Conservation (phyloP, 225 moss, liverwort and hornwort genomes). For the Polytrichum commune region DNA sequence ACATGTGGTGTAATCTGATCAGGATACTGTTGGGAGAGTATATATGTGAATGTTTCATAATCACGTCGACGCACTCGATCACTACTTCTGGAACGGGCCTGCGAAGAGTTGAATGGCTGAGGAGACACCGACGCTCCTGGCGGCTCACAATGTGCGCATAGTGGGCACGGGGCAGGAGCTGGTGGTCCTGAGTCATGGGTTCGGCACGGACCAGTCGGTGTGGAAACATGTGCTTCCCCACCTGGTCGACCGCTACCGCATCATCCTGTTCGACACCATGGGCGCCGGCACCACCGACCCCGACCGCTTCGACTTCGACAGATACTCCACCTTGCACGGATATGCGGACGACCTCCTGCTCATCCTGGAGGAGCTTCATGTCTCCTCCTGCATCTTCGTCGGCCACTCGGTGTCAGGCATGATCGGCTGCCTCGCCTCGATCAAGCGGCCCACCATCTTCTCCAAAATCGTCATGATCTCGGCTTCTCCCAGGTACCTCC, state of each 20-base stretch:
- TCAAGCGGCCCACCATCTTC: slow-evolving; percentile 65
- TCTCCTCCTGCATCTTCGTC: slow-evolving; percentile 61
- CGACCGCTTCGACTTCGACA: slow-evolving; percentile 64
- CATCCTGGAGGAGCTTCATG: slow-evolving; percentile 77
- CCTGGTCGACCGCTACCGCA: slow-evolving; percentile 63
- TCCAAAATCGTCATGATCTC: slow-evolving; percentile 72
- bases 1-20: no score
- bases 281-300: slow-evolving; percentile 87
- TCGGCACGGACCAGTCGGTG: slow-evolving; percentile 19
- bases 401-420: slow-evolving; percentile 87
- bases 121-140: slow-evolving; percentile 44
- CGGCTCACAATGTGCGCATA: slow-evolving; percentile 80
- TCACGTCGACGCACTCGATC: no score
- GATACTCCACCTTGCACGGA: slow-evolving; percentile 65
- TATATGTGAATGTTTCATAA: no score
- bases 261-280: slow-evolving; percentile 78
- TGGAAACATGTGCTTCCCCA: slow-evolving; percentile 81
- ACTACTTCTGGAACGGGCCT: no score
- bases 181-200: slow-evolving; percentile 83
- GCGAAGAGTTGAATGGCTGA: slow-evolving; percentile 21
- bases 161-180: slow-evolving; percentile 68
- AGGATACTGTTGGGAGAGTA: no score
- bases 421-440: slow-evolving; percentile 77
- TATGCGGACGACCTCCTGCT: slow-evolving; percentile 82
- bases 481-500: slow-evolving; percentile 59